phyloP scores from a whole-genome alignment of 2,329 filamentous ascomycete species.

The Talaromyces piceae region DNA sequence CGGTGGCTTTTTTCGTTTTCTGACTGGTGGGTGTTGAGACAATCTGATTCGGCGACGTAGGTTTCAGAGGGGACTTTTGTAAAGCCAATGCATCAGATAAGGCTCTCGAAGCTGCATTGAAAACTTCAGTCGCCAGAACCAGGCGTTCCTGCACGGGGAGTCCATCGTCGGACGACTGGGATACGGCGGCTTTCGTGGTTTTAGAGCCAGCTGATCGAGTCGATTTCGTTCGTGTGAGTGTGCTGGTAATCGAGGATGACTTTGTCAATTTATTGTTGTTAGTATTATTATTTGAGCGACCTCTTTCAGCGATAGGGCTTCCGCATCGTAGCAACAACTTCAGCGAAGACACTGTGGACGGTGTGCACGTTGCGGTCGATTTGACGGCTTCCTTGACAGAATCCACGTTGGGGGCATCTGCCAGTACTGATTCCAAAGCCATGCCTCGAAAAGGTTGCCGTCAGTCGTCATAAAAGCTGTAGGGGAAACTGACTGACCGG shows the following conservation, averaged over 20 bases:
- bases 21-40: slow-evolving; percentile 18
- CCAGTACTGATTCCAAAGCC: slow-evolving; percentile 12
- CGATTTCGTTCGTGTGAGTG: slow-evolving; percentile 19
- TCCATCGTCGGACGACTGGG: slow-evolving; percentile 17
- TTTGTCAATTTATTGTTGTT: slow-evolving; percentile 1
- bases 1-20: slow-evolving; percentile 9
- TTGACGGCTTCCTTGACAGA: slow-evolving; percentile 50
- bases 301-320: slow-evolving; percentile 16
- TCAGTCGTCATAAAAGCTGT: not conserved
- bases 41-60: slow-evolving; percentile 23
- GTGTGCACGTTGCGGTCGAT: slow-evolving; percentile 48
- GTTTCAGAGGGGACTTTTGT: slow-evolving; percentile 17
- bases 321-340: slow-evolving; percentile 31
- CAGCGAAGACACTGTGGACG: slow-evolving; percentile 32
- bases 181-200: slow-evolving; percentile 18
- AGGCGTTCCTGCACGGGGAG: slow-evolving; percentile 33
- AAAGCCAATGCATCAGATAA: slow-evolving; percentile 31
- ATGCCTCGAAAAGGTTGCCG: not conserved
- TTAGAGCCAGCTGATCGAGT: slow-evolving; percentile 20
- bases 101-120: slow-evolving; percentile 38
- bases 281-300: not conserved
- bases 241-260: slow-evolving; percentile 17
- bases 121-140: slow-evolving; percentile 39
- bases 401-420: slow-evolving; percentile 24
- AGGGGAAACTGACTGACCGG: not conserved